phyloP scores from a whole-genome alignment of 257 asterid species.

The Scutellaria galericulata region DNA sequence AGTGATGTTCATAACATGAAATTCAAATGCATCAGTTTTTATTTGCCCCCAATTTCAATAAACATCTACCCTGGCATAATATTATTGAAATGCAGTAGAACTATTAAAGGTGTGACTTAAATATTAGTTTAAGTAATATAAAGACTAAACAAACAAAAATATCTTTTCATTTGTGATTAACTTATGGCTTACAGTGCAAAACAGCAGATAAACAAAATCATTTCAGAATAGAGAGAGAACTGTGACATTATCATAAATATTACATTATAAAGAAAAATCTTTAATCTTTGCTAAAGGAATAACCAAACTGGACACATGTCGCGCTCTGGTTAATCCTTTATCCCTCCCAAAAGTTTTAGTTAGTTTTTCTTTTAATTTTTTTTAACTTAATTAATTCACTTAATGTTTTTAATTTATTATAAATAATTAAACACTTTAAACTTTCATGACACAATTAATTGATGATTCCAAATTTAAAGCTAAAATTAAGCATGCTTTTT shows the following conservation, averaged over 20 bases:
- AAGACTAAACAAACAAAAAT: not conserved
- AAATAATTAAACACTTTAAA: no score
- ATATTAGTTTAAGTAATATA: not conserved
- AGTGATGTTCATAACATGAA: not conserved
- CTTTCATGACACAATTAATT: no score
- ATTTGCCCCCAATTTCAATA: not conserved
- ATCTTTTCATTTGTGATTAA: not conserved
- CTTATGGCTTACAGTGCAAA: not conserved
- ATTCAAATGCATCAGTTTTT: not conserved
- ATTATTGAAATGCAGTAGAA: not conserved
- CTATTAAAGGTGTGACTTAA: not conserved
- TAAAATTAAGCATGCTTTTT: no score
- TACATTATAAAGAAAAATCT: not conserved
- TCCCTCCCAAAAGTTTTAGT: no score
- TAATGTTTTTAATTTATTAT: no score
- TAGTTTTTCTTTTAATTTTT: no score
- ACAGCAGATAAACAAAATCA: not conserved
- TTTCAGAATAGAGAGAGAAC: not conserved
- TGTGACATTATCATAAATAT: not conserved
- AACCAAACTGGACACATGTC: no score
- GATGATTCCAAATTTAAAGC: no score
- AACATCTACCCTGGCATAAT: not conserved
- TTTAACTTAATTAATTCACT: no score
- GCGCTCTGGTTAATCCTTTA: no score
- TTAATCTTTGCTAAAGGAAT: no score